Evolutionary conservation across 208 protist genomes (phyloP).

Genomic region (Leishmania turanica): DNA sequence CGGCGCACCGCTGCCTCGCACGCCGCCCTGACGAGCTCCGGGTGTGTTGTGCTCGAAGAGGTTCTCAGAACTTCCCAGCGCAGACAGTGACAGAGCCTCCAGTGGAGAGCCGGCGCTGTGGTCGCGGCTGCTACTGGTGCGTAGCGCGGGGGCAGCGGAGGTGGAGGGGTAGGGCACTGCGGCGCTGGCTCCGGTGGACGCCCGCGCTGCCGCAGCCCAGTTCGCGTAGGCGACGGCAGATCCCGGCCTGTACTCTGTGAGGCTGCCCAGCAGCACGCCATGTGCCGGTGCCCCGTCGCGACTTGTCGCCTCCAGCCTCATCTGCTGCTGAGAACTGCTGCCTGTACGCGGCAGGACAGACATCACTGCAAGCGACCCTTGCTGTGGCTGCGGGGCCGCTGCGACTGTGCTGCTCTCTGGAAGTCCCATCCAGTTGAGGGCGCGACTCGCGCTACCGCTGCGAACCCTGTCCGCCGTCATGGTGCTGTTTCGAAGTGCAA

Average conservation of each 20-base stretch:
- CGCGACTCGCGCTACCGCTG: not conserved
- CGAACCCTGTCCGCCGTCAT: constrained; percentile 1
- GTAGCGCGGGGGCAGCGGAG: not conserved
- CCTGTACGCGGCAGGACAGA: not conserved
- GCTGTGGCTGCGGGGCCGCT: not conserved
- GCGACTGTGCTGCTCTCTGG: not conserved
- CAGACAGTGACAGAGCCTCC: not conserved
- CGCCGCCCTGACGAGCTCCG: not conserved
- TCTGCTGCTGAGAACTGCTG: not conserved
- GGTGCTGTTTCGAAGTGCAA: not conserved
- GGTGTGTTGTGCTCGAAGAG: not conserved
- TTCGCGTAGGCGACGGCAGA: constrained; percentile 19
- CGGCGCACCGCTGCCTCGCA: not conserved
- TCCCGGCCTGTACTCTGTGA: constrained; percentile 15
- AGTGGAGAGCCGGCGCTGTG: not conserved
- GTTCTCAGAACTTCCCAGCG: not conserved
- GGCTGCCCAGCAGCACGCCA: constrained; percentile 20
- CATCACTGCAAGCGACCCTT: not conserved
- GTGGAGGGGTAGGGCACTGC: not conserved
- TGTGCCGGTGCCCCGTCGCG: not conserved
- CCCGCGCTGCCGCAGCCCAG: not conserved
- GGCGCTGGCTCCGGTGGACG: not conserved
- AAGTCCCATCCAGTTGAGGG: not conserved
- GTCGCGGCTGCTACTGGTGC: not conserved
- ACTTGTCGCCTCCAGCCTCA: not conserved